Percentiles rank a stretch among this genome's conserved stretches.
phyloP scores from a whole-genome alignment of 306 rosid species.

The Trifolium pratense region DNA sequence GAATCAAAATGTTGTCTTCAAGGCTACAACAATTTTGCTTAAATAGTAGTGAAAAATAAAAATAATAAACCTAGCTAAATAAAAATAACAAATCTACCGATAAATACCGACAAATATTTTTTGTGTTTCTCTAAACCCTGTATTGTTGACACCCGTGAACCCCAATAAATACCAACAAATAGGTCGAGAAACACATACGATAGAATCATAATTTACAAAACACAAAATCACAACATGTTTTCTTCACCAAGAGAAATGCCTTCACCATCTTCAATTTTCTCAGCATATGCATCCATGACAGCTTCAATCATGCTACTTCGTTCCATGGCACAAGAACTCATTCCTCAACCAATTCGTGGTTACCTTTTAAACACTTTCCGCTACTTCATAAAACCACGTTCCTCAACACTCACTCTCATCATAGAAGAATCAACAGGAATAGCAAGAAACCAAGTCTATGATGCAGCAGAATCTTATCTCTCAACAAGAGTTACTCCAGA shows the following conservation, averaged over 20 bases:
- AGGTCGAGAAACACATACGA: not conserved
- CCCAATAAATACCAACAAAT: not conserved
- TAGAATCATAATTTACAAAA: not conserved
- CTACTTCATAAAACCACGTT: slow-evolving; percentile 53
- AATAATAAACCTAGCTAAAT: too few species aligned
- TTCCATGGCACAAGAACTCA: slow-evolving; percentile 73
- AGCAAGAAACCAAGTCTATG: slow-evolving; percentile 67
- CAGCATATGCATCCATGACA: slow-evolving; percentile 84
- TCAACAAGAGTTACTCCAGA: slow-evolving; percentile 58
- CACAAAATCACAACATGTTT: slow-evolving; percentile 50
- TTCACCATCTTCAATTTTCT: slow-evolving; percentile 74
- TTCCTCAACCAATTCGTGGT: slow-evolving; percentile 68
- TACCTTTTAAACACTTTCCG: slow-evolving; percentile 52
- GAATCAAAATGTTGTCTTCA: too few species aligned
- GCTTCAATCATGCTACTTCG: slow-evolving; percentile 74
- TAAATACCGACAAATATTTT: too few species aligned
- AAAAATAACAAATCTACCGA: too few species aligned
- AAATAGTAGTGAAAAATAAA: too few species aligned
- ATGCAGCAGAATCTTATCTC: slow-evolving; percentile 74
- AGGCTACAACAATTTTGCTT: too few species aligned
- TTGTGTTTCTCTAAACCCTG: too few species aligned
- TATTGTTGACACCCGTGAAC: too few species aligned
- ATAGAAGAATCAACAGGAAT: slow-evolving; percentile 69
- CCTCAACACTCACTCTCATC: slow-evolving; percentile 67
- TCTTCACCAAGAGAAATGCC: slow-evolving; percentile 59